These are phyloP conservation scores for Graphilbum fragrans DNA, from an alignment of 2,329 filamentous ascomycete species.

Conservation along the genomic window DNA sequence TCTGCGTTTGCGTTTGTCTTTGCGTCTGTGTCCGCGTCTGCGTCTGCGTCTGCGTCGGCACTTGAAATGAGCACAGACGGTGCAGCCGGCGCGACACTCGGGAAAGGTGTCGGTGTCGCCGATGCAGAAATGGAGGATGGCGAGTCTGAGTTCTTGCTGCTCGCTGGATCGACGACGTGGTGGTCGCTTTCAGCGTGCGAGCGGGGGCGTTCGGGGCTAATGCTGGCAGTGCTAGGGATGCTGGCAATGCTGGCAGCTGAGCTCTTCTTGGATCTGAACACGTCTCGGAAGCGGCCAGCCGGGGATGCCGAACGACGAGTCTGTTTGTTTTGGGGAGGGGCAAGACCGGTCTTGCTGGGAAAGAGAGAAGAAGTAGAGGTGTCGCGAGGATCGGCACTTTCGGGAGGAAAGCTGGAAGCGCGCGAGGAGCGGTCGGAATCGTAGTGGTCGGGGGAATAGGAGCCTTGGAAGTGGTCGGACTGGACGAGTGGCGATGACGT, in stretches of 20 bases:
- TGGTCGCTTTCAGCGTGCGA: no score
- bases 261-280: constrained; percentile 49
- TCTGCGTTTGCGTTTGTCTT: not conserved
- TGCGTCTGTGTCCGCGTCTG: not conserved
- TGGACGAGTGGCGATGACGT: constrained; percentile 57
- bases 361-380: constrained; percentile 16
- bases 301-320: constrained; percentile 54
- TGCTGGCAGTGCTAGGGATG: constrained; percentile 26
- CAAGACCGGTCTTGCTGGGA: constrained; percentile 25
- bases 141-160: constrained; percentile 5
- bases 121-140: no score
- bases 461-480: constrained; percentile 35
- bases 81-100: not conserved
- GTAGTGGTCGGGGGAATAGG: constrained; percentile 24
- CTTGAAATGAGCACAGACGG: not conserved
- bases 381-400: constrained; percentile 20
- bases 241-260: constrained; percentile 17
- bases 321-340: constrained; percentile 27
- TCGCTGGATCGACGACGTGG: not conserved
- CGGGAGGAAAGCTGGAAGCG: constrained; percentile 25
- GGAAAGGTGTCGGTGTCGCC: no score
- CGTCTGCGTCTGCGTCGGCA: not conserved
- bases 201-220: constrained; percentile 19
- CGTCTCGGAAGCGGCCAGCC: constrained; percentile 57
- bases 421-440: constrained; percentile 15